Evolutionary conservation across 495 filamentous ascomycete species (phyloP).

Genomic region (Cercophora samala): DNA sequence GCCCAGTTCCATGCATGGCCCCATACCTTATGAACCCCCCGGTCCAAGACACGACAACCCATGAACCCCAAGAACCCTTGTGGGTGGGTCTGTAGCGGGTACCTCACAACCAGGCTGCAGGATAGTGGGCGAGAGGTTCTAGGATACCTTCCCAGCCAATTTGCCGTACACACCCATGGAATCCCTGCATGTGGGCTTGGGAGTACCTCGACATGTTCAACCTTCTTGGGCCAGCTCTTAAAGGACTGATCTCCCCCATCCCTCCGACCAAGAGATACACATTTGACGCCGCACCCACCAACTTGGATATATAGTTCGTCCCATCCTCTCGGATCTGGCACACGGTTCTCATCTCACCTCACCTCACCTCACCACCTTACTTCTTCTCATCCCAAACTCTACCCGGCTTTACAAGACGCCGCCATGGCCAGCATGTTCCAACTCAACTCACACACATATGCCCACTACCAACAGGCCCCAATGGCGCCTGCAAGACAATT

Average conservation of each 20-base stretch:
- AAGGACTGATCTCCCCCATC: background rate
- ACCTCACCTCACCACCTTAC: conserved; percentile 14
- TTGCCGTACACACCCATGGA: conserved; percentile 8
- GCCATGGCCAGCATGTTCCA: conserved; percentile 38
- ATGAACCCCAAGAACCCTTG: conserved; percentile 14
- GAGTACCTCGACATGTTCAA: background rate
- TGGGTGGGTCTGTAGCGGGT: conserved; percentile 14
- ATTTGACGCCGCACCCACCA: conserved; percentile 3
- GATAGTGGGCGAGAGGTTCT: conserved; percentile 14
- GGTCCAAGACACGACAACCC: background rate
- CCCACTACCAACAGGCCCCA: conserved; percentile 37
- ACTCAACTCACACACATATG: conserved; percentile 45
- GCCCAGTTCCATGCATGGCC: conserved; percentile 17
- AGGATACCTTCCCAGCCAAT: background rate
- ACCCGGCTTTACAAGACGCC: background rate
- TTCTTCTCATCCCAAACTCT: conserved; percentile 5
- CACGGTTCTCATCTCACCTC: background rate
- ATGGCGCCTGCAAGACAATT: conserved; percentile 54
- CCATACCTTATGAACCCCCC: background rate
- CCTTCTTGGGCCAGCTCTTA: background rate
- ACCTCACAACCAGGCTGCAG: conserved; percentile 26
- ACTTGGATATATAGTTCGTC: conserved; percentile 11
- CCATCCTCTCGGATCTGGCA: conserved; percentile 2
- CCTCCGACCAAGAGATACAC: conserved; percentile 2
- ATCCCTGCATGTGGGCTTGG: conserved; percentile 15